Percentiles rank a stretch among this genome's conserved stretches.
Evolutionary conservation across 768 basidiomycete species (phyloP).

Genomic region (Hericium rajendrae): DNA sequence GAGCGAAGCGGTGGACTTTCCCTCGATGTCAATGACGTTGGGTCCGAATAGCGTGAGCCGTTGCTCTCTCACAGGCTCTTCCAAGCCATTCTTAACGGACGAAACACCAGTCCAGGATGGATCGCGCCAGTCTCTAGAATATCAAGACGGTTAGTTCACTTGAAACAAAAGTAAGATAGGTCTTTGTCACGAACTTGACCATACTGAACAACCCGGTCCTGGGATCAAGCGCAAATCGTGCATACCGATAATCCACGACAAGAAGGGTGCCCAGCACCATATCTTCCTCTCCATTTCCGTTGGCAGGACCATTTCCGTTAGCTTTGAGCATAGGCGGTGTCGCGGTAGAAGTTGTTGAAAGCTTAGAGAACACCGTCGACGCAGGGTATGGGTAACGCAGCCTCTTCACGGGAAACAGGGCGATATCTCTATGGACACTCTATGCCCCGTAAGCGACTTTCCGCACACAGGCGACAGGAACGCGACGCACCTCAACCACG

Average conservation of each 20-base stretch:
- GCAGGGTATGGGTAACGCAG: slow-evolving; percentile 70
- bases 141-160: neutral
- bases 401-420: slow-evolving; percentile 60
- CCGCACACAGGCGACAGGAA: neutral
- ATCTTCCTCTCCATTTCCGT: slow-evolving; percentile 20
- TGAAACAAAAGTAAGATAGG: neutral
- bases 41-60: slow-evolving; percentile 67
- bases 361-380: slow-evolving; percentile 64
- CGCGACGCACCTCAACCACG: slow-evolving; percentile 72
- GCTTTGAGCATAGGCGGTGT: slow-evolving; percentile 8
- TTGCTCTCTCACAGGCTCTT: slow-evolving; percentile 44
- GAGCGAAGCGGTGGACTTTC: slow-evolving; percentile 67
- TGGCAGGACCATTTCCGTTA: slow-evolving; percentile 18
- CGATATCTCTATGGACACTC: slow-evolving; percentile 79
- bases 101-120: slow-evolving; percentile 54
- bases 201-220: slow-evolving; percentile 73
- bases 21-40: slow-evolving; percentile 86
- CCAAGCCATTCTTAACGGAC: slow-evolving; percentile 58
- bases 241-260: slow-evolving; percentile 86
- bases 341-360: slow-evolving; percentile 7
- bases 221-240: slow-evolving; percentile 81
- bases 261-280: slow-evolving; percentile 43
- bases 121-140: slow-evolving; percentile 85
- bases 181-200: slow-evolving; percentile 47
- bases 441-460: slow-evolving; percentile 27